These are phyloP conservation scores for Coemansia sp. DNA, from an alignment of 192 early-diverging fungal genomes.

Conservation along the genomic window DNA sequence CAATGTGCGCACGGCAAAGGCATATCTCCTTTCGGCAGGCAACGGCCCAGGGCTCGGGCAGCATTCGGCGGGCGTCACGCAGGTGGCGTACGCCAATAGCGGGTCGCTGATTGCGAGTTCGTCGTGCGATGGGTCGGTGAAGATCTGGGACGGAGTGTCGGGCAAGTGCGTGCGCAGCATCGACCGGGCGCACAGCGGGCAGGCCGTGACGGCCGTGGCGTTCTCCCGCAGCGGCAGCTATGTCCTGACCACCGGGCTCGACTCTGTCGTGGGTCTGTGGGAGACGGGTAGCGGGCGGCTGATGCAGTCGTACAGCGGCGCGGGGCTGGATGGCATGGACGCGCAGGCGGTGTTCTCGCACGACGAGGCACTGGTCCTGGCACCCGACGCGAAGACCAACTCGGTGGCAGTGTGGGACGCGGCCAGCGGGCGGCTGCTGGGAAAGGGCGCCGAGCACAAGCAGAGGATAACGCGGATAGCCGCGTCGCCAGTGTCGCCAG, in stretches of 20 bases:
- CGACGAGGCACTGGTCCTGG: constrained; percentile 67
- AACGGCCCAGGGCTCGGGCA: constrained; percentile 34
- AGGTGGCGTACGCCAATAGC: constrained; percentile 66
- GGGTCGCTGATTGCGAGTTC: constrained; percentile 72
- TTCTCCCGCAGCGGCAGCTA: constrained; percentile 74
- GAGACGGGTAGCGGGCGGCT: constrained; percentile 69
- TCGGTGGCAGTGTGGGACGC: constrained; percentile 68
- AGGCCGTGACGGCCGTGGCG: constrained; percentile 61
- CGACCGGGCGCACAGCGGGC: constrained; percentile 69
- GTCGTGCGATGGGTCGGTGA: constrained; percentile 77
- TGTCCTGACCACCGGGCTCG: constrained; percentile 71
- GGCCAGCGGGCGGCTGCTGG: constrained; percentile 54
- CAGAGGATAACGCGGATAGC: constrained; percentile 27
- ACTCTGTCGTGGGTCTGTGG: constrained; percentile 75
- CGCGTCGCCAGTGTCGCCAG: constrained; percentile 17
- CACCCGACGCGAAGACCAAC: constrained; percentile 59
- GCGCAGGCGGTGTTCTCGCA: constrained; percentile 54
- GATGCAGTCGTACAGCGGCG: constrained; percentile 68
- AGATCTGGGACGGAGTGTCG: constrained; percentile 77
- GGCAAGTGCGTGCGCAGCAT: constrained; percentile 73
- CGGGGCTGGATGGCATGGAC: constrained; percentile 33
- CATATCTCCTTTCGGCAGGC: constrained; percentile 57
- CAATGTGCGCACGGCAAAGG: constrained; percentile 80
- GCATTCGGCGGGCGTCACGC: constrained; percentile 36
- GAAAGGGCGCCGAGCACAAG: constrained; percentile 17